phyloP scores from a whole-genome alignment of 805 yeast species.

The Candida coquimbonensis region DNA sequence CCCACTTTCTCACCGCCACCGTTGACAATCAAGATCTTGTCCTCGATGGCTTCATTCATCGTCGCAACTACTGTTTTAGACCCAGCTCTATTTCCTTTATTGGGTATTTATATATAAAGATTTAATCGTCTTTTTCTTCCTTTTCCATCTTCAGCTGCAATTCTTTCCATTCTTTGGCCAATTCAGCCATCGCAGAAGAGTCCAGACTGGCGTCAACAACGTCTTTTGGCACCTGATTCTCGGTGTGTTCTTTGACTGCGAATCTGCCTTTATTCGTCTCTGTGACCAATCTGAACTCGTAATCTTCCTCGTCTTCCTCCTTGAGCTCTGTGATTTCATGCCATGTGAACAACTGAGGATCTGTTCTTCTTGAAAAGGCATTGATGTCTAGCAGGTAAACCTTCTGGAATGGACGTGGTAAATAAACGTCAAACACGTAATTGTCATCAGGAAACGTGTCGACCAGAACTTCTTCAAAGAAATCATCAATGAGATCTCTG shows the following conservation, averaged over 20 bases:
- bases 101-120: neutral
- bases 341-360: constrained; percentile 78
- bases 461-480: constrained; percentile 43
- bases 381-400: constrained; percentile 79
- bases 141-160: constrained; percentile 23
- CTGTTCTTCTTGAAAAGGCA: constrained; percentile 76
- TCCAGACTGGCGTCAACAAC: constrained; percentile 77
- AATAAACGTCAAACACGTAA: constrained; percentile 74
- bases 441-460: constrained; percentile 45
- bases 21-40: neutral
- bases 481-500: constrained; percentile 39
- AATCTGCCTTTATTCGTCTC: constrained; percentile 69
- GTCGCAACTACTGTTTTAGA: no score
- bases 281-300: constrained; percentile 59
- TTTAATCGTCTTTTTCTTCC: neutral
- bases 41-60: neutral
- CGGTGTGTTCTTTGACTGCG: constrained; percentile 76
- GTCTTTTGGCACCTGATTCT: constrained; percentile 87
- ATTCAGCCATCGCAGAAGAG: constrained; percentile 60
- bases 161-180: constrained; percentile 55
- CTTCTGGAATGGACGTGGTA: constrained; percentile 65
- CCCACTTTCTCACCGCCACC: neutral
- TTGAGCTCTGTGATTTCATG: constrained; percentile 49
- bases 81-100: no score
- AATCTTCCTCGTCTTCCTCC: constrained; percentile 22